Evolutionary conservation across 2,329 filamentous ascomycete species (phyloP).

Genomic region (Aspergillus alliaceus): DNA sequence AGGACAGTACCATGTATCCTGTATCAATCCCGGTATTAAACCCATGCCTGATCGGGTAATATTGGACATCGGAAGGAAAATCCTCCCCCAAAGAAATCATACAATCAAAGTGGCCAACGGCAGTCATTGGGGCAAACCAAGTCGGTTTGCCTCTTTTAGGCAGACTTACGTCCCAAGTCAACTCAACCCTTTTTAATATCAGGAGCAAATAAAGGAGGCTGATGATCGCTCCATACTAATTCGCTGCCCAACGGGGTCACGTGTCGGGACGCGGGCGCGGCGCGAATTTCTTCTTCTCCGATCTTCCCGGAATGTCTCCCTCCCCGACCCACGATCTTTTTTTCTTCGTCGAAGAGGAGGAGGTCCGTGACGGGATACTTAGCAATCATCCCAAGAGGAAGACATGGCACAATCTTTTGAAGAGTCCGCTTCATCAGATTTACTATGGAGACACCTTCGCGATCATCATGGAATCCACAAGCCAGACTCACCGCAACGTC

Average conservation of each 20-base stretch:
- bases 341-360: too few species aligned
- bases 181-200: too few species aligned
- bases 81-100: too few species aligned
- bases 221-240: background rate
- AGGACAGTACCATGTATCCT: background rate
- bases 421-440: background rate
- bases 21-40: too few species aligned
- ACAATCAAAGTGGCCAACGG: too few species aligned
- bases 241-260: slow-evolving; percentile 2
- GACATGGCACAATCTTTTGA: background rate
- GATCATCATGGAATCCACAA: background rate
- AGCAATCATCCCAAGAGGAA: background rate
- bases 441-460: background rate
- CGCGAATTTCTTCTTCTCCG: background rate
- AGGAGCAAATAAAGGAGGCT: background rate
- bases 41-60: background rate
- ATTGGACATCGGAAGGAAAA: background rate
- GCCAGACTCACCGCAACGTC: background rate
- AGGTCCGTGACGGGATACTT: background rate
- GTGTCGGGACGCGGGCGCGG: background rate
- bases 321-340: background rate
- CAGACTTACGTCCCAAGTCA: background rate
- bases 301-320: background rate
- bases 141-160: too few species aligned
- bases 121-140: too few species aligned